phyloP scores from a whole-genome alignment of 1,284 basidiomycete species.

The Microbotryum scabiosae region DNA sequence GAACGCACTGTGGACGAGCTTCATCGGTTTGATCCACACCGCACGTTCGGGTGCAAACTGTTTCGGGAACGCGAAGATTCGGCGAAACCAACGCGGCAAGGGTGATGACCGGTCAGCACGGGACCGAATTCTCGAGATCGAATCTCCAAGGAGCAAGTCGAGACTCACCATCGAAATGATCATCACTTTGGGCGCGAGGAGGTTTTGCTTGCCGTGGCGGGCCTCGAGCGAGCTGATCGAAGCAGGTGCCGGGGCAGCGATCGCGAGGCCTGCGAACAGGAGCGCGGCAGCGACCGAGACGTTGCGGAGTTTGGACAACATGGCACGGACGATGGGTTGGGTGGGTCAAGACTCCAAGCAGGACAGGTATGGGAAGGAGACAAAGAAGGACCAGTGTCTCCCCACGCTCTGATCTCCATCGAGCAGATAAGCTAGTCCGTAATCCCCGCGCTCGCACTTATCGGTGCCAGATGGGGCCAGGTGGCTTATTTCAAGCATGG shows the following conservation, averaged over 20 bases:
- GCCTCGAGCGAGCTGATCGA: not conserved
- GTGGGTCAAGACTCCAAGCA: no score
- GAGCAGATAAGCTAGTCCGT: no score
- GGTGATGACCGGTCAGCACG: not conserved
- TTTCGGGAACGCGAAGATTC: conserved; percentile 7
- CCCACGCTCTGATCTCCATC: no score
- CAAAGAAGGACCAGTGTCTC: no score
- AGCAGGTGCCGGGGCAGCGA: conserved; percentile 9
- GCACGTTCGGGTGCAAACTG: conserved; percentile 39
- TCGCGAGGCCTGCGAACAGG: conserved; percentile 5
- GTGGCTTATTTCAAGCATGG: no score
- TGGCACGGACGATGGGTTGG: no score
- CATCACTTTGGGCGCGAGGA: conserved; percentile 35
- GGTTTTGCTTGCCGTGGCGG: not conserved
- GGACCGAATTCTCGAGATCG: not conserved
- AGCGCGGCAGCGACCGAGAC: conserved; percentile 3
- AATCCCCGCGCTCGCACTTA: no score
- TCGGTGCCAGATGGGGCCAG: no score
- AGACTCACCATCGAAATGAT: conserved; percentile 30
- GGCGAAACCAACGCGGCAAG: not conserved
- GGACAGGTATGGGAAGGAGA: no score
- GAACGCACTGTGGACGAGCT: conserved; percentile 36
- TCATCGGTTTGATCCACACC: conserved; percentile 37
- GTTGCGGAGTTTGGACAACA: not conserved
- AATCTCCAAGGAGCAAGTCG: conserved; percentile 1